Evolutionary conservation across 2,329 filamentous ascomycete genomes (phyloP).

Genomic region (Paraconiothyrium sp.): DNA sequence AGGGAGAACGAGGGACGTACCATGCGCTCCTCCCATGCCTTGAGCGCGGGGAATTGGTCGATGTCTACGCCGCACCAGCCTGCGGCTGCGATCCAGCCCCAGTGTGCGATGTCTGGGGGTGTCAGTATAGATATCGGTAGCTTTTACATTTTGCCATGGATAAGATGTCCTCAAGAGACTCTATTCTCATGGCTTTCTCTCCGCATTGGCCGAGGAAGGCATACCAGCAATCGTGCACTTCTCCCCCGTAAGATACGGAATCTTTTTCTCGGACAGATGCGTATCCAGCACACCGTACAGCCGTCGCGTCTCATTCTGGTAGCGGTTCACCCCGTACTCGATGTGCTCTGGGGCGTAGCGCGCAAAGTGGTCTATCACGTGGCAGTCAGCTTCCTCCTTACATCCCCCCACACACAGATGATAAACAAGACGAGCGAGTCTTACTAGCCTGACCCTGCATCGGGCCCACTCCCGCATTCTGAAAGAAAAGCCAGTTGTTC

Average conservation of each 20-base stretch:
- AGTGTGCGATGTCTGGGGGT: slow-evolving; percentile 74
- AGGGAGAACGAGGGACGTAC: slow-evolving; percentile 7
- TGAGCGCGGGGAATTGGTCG: slow-evolving; percentile 76
- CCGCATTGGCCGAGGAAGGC: not conserved
- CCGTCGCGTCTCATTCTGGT: slow-evolving; percentile 83
- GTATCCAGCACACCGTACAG: slow-evolving; percentile 81
- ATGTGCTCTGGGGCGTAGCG: slow-evolving; percentile 86
- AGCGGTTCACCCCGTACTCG: slow-evolving; percentile 82
- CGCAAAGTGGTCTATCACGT: slow-evolving; percentile 73
- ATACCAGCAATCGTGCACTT: slow-evolving; percentile 64
- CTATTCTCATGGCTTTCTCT: no score
- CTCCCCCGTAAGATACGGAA: slow-evolving; percentile 68
- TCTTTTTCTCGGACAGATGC: slow-evolving; percentile 66
- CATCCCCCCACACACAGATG: not conserved
- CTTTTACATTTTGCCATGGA: no score
- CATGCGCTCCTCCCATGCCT: slow-evolving; percentile 80
- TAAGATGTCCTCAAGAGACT: no score
- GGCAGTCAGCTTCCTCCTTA: not conserved
- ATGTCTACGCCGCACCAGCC: slow-evolving; percentile 73
- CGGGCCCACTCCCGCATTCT: slow-evolving; percentile 82
- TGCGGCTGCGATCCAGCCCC: slow-evolving; percentile 76
- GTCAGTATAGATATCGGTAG: not conserved
- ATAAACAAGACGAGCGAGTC: slow-evolving; percentile 17
- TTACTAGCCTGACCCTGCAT: slow-evolving; percentile 78
- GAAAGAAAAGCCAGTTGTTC: slow-evolving; percentile 75